Percentiles rank a stretch among this genome's conserved stretches.
Evolutionary conservation across 1,139 yeast species (phyloP).

Genomic region (Kodamaea fungicola): DNA sequence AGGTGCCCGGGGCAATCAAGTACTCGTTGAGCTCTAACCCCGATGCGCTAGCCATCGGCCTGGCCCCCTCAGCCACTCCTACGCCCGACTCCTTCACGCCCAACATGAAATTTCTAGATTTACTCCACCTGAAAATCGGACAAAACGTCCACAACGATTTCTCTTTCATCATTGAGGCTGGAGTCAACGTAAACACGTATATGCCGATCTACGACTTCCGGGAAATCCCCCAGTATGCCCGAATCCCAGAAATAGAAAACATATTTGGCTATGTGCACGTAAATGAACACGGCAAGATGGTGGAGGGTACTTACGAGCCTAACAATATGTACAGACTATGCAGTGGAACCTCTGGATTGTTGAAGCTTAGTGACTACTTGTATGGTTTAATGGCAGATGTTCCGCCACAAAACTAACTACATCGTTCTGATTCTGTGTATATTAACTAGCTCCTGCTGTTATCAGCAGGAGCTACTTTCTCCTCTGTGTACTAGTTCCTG

Average conservation of each 20-base stretch:
- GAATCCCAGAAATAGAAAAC: constrained; percentile 72
- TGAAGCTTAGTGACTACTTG: constrained; percentile 55
- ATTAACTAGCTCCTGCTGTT: no score
- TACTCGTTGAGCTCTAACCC: constrained; percentile 36
- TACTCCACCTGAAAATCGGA: constrained; percentile 26
- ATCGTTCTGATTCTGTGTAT: no score
- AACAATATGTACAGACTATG: constrained; percentile 61
- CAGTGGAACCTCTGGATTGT: constrained; percentile 52
- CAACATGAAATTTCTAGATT: constrained; percentile 26
- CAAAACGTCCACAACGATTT: constrained; percentile 44
- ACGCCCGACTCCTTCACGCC: constrained; percentile 23
- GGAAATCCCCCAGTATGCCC: constrained; percentile 61
- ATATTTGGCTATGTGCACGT: constrained; percentile 70
- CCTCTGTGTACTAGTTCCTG: no score
- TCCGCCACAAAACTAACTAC: no score
- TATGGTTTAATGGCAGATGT: constrained; percentile 20
- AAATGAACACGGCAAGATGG: constrained; percentile 51
- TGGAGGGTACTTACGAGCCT: constrained; percentile 52
- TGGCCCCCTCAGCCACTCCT: constrained; percentile 7
- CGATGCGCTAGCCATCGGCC: constrained; percentile 28
- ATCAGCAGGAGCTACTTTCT: no score
- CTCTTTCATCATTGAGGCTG: constrained; percentile 59
- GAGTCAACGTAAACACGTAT: constrained; percentile 50
- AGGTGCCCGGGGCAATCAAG: constrained; percentile 8
- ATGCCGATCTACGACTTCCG: constrained; percentile 77